Base-by-base conservation (phyloP, 192 early-diverging fungal species). In the Nowakowskiella sp. region DNA sequence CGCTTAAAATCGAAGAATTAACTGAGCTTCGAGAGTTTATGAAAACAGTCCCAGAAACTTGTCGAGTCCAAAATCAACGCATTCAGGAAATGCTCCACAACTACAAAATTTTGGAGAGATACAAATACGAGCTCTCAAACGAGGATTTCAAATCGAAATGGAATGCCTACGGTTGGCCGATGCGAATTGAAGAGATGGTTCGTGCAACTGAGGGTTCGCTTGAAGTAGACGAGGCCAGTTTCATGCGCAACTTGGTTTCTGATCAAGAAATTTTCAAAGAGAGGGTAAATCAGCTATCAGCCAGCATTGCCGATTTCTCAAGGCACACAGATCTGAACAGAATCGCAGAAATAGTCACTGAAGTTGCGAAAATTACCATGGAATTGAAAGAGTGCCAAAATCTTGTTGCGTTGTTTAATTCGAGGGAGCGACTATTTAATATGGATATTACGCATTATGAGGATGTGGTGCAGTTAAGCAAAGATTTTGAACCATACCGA, bases 241-340 rank as follows among this genome's bases (percentile, higher is more conserved):
- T 82, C 61, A 42, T 72, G 19, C 56, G 65, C 5, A 75, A 65
- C 53, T 60, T 82, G n/a, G 49, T 55, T 10, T 61, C 68, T 23
- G 80, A 82, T 49, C 80, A 82, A 60, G 80, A 82, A 57, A 61
- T 78, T 3, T 82, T 82, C 67, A 79, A 79, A 49, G 80, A 82
- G 50, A 61, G 73, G 7, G 50, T 82, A 24, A 56, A 71, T 51
- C 57, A 56, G 13, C 47, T 82, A 19, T 50, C 55, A 23, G 59
- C 64, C n/a, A 52, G 69, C 32, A 68, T 82, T 36, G 59, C 61
- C 16, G 79, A 81, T 31, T 79, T 79, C 48, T 63, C 66, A 61
- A 73, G 67, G 51, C 60, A 76, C 44, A 47, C 66, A 19, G 76
- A 80, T 51, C 13, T 77, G 16, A 27, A 25, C 29, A 50, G 66